Evolutionary conservation across 1,284 basidiomycete genomes (phyloP).

Genomic region (Cyathus pygmaeus): DNA sequence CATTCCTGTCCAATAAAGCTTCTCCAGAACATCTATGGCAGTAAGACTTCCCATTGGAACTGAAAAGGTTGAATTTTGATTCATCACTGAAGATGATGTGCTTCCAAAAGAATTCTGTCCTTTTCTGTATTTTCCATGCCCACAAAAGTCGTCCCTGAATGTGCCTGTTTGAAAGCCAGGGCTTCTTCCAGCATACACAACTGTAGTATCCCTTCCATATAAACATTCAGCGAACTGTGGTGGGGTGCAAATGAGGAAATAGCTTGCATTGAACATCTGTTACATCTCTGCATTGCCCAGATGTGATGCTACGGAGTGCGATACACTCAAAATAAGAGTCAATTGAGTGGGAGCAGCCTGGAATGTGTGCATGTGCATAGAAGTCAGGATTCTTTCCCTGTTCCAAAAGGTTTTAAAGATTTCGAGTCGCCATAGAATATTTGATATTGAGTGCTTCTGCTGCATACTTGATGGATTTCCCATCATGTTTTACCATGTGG

Average conservation of each 20-base stretch:
- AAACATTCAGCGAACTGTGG: background rate
- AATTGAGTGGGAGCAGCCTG: background rate
- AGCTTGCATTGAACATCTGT: background rate
- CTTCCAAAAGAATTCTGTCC: conserved; percentile 5
- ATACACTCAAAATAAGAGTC: background rate
- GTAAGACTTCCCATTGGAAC: conserved; percentile 32
- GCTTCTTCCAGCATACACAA: background rate
- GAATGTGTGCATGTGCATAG: background rate
- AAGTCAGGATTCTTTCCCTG: conserved; percentile 2
- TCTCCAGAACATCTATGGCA: conserved; percentile 24
- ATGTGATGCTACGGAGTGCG: background rate
- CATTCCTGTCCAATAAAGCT: conserved; percentile 14
- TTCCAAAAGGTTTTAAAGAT: background rate
- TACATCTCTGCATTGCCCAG: background rate
- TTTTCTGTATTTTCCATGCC: background rate
- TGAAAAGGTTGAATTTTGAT: conserved; percentile 24
- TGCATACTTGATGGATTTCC: background rate
- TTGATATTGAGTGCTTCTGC: background rate
- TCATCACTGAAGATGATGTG: conserved; percentile 3
- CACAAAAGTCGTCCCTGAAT: background rate
- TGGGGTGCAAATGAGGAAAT: background rate
- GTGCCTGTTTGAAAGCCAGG: background rate
- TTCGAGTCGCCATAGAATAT: background rate
- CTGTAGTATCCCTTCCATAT: background rate
- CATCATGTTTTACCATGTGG: background rate